A percentile compares a stretch with the other conserved stretches of the same genome.
Conservation (phyloP, 352 stramenopile species). For the Aphanomyces cochlioides region DNA sequence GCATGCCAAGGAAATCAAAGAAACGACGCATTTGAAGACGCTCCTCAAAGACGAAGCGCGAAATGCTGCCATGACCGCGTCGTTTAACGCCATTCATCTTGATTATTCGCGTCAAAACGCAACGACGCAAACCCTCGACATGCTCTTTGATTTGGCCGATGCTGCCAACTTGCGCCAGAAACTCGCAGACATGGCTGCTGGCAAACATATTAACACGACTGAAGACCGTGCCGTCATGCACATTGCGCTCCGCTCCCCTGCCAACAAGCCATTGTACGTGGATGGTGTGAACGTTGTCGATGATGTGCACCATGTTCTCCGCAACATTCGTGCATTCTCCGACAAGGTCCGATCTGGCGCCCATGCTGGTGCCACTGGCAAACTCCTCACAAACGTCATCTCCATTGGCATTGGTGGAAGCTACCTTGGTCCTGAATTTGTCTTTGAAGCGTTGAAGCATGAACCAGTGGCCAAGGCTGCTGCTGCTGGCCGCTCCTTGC, state of each 20-base stretch:
- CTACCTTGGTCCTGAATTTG: slow-evolving; percentile 96
- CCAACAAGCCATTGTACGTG: slow-evolving; percentile 79
- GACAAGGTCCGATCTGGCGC: slow-evolving; percentile 85
- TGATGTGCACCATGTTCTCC: slow-evolving; percentile 94
- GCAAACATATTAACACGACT: slow-evolving; percentile 95
- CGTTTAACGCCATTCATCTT: slow-evolving; percentile 91
- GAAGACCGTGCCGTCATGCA: slow-evolving; percentile 96
- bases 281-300: slow-evolving; percentile 94
- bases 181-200: slow-evolving; percentile 88
- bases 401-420: slow-evolving; percentile 96
- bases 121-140: slow-evolving; percentile 78
- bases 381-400: slow-evolving; percentile 93
- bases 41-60: slow-evolving; percentile 86
- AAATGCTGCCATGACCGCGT: slow-evolving; percentile 85
- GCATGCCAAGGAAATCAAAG: slow-evolving; percentile 77
- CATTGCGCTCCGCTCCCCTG: slow-evolving; percentile 91
- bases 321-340: slow-evolving; percentile 93
- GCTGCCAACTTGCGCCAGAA: slow-evolving; percentile 81
- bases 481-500: slow-evolving; percentile 81
- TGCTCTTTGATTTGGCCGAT: slow-evolving; percentile 91
- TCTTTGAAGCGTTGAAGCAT: slow-evolving; percentile 91
- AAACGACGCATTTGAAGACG: slow-evolving; percentile 83
- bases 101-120: slow-evolving; percentile 95
- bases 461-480: slow-evolving; percentile 82
- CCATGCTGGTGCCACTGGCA: slow-evolving; percentile 90